Conservation (phyloP, 2,329 filamentous ascomycete genomes). For the Proliferodiscus dingleyae region DNA sequence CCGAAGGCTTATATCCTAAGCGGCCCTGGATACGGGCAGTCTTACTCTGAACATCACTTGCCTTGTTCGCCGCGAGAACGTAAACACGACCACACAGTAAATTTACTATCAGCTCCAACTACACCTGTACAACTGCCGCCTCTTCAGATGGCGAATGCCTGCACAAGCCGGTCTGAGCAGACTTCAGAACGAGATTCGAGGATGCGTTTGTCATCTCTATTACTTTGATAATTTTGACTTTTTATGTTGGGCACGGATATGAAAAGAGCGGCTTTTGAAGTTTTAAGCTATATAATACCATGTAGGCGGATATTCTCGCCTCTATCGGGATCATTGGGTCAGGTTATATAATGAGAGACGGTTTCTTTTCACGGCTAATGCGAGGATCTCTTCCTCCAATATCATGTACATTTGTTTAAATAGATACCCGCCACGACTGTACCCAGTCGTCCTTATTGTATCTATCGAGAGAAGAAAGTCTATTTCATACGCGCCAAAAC, state of each 20-base stretch:
- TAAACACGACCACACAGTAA: slow-evolving; percentile 15
- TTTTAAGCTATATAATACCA: no score
- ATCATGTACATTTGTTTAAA: slow-evolving; percentile 9
- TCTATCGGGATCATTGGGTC: not conserved
- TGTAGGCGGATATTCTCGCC: no score
- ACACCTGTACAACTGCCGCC: slow-evolving; percentile 31
- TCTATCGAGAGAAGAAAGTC: no score
- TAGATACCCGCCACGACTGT: no score
- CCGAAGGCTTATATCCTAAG: slow-evolving; percentile 13
- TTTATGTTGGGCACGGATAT: not conserved
- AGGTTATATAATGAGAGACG: slow-evolving; percentile 8
- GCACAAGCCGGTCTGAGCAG: slow-evolving; percentile 10
- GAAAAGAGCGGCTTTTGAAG: not conserved
- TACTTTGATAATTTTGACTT: slow-evolving; percentile 6
- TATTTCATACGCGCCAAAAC: no score
- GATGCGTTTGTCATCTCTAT: slow-evolving; percentile 30
- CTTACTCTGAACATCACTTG: no score
- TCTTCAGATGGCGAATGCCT: slow-evolving; percentile 15
- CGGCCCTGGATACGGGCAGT: no score
- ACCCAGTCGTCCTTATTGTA: no score
- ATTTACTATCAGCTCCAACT: slow-evolving; percentile 26
- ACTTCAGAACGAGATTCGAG: slow-evolving; percentile 25
- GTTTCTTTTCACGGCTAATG: slow-evolving; percentile 1
- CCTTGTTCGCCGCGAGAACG: slow-evolving; percentile 19
- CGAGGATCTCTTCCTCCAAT: slow-evolving; percentile 2